These are phyloP conservation scores for Pichia gijzeniarum DNA, from an alignment of 805 yeast genomes.

Conservation along the genomic window DNA sequence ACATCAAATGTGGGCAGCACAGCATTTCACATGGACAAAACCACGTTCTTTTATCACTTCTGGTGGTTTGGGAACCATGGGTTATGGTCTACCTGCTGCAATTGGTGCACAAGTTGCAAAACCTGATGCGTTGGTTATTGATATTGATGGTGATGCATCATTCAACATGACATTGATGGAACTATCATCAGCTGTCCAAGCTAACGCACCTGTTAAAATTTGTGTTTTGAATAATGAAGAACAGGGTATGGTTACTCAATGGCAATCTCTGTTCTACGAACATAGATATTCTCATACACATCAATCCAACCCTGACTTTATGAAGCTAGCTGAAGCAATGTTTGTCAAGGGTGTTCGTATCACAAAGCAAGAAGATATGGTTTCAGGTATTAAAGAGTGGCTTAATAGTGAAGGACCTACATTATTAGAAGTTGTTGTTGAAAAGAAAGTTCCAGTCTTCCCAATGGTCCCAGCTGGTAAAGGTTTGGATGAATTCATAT, in stretches of 20 bases:
- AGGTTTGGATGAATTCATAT: constrained; percentile 87
- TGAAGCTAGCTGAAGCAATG: constrained; percentile 92
- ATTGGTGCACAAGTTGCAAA: constrained; percentile 97
- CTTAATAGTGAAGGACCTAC: constrained; percentile 77
- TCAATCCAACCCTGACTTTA: constrained; percentile 89
- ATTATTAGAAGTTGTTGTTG: constrained; percentile 83
- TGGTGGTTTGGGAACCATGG: constrained; percentile 99
- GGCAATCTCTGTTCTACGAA: constrained; percentile 97
- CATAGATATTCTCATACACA: constrained; percentile 98
- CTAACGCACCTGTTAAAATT: constrained; percentile 82
- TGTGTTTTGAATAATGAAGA: constrained; percentile 93
- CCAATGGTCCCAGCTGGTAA: constrained; percentile 98
- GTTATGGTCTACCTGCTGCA: constrained; percentile 94
- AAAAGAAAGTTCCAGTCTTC: constrained; percentile 89
- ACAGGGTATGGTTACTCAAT: constrained; percentile 99
- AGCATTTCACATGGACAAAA: constrained; percentile 87
- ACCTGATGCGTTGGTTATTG: constrained; percentile 93
- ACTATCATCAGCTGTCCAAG: constrained; percentile 91
- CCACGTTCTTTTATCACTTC: constrained; percentile 96
- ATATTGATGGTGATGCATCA: constrained; percentile 98
- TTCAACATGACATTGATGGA: constrained; percentile 96
- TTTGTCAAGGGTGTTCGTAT: constrained; percentile 80
- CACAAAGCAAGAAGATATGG: constrained; percentile 59
- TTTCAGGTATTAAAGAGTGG: constrained; percentile 55
- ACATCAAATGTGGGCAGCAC: constrained; percentile 99